Evolutionary conservation across 352 stramenopile species (phyloP), one percentile per base, ranked within the genome.

Genomic region (Phytophthora pluvialis): DNA sequence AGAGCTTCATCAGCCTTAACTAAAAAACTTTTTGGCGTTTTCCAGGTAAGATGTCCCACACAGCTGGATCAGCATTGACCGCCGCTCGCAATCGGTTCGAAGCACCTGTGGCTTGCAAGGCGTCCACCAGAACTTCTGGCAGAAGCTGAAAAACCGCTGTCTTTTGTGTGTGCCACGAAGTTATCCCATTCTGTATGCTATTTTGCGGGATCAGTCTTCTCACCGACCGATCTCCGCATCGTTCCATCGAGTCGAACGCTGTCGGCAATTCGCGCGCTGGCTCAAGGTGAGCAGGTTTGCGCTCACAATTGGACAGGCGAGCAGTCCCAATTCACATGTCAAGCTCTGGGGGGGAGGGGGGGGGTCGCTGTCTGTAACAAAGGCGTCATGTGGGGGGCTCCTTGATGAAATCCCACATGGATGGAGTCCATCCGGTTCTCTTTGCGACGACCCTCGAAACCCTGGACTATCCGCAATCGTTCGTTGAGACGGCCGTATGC

Each of bases 61-160:
- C 8, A 39, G 12, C 33, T 38, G 33, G n/a, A n/a, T n/a, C n/a
- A n/a, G n/a, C n/a, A 21, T 21, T 21, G 21, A 21, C 21, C 21
- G 21, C 21, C 21, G 21, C 21, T 21, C 21, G 21, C 6, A 15
- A 26, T 25, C n/a, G 16, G n/a, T 28, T 26, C 21, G 39, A 45
- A 45, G 39, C 39, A 45, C 39, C n/a, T 45, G 39, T 21, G 39
- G 39, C n/a, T n/a, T n/a, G n/a, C n/a, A n/a, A n/a, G n/a, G n/a
- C 39, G 26, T 45, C 39, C 39, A 45, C 39, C 16, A 45, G 39
- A 45, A 21, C 16, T 29, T 13, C 39, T n/a, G 39, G 21, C n/a
- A 45, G 39, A 45, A 45, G 39, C n/a, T 45, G 16, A 35, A 35
- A 35, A 5, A 12, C 31, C 31, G 31, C 31, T 21, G 21, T 21